Base-by-base conservation (phyloP, 2,329 filamentous ascomycete species). In the Teratosphaeria zuluensis region DNA sequence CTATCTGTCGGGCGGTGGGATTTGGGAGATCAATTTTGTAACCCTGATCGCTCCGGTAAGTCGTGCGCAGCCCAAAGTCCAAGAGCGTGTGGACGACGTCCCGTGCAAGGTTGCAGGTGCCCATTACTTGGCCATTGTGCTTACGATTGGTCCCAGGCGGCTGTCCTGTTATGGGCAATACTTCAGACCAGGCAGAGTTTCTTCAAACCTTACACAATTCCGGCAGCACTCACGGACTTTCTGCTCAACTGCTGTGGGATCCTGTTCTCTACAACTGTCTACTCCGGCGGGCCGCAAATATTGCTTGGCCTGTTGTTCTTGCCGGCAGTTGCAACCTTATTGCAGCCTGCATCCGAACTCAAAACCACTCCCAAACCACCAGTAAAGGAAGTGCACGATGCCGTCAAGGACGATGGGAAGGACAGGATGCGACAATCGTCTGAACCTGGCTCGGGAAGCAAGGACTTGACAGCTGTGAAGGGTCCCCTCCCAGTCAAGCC, bases 11-110 rank as follows among this genome's bases (percentile, higher is more conserved):
- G 94, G 94, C 48, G 90, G 94, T 60, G 82, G 85, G 33, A 85
- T 95, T 61, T 77, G 81, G 65, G 94, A 99, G 73, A 92, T 99
- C 76, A 92, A 92, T 72, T 82, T 84, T 67, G 89, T 97, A 66
- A 90, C 89, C 54, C 82, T 89, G 54, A 87, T 95, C 63, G 90
- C 90, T 70, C 86, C 92, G 70, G 94, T 96, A 82, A 70, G 83
- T 73, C 14, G 52, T 16, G 35, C 52, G 19, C 31, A 54, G 30
- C 8, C 28, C 28, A 54, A 31, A 54, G 5, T 56, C 38, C 57
- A 65, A 53, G 31, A 12, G 38, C 28, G 32, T 30, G 14, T 6
- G 30, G 42, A 19, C 16, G 16, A 16, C n/a, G 8, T 14, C 4
- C 51, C 28, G 55, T 57, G 62, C 69, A 19, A n/a, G 42, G 42